Percentiles rank a stretch among this genome's conserved stretches.
Evolutionary conservation across 371 early-diverging fungal genomes (phyloP).

Genomic region (Smittium mucronatum): DNA sequence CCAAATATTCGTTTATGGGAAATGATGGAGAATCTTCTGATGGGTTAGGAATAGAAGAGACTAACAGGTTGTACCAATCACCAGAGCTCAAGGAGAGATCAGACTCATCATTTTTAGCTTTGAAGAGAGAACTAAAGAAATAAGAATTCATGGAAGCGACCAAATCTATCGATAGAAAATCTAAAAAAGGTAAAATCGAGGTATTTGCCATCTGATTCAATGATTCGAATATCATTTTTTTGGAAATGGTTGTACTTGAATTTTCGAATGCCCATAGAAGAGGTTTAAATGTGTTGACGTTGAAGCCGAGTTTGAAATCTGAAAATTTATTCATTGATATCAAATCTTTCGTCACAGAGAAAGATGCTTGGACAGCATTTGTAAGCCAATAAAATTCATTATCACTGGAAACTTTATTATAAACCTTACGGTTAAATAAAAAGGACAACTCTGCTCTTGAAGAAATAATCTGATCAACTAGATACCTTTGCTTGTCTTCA

Average conservation of each 20-base stretch:
- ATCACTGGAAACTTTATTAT: slow-evolving; percentile 49
- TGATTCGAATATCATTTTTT: slow-evolving; percentile 25
- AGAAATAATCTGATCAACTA: slow-evolving; percentile 21
- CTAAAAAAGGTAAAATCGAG: not conserved
- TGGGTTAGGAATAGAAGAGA: slow-evolving; percentile 43
- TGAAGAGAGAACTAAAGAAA: not conserved
- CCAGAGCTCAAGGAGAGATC: slow-evolving; percentile 19
- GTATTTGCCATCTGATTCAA: not conserved
- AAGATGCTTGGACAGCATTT: slow-evolving; percentile 42
- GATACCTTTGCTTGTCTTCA: slow-evolving; percentile 12
- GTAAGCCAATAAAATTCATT: slow-evolving; percentile 64
- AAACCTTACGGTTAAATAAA: slow-evolving; percentile 67
- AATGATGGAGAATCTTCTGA: slow-evolving; percentile 26
- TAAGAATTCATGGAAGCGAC: not conserved
- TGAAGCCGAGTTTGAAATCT: not conserved
- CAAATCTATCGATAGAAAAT: not conserved
- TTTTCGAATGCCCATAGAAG: not conserved
- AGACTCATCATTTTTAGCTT: too few relatives aligned
- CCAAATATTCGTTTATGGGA: slow-evolving; percentile 26
- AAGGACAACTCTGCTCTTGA: slow-evolving; percentile 49
- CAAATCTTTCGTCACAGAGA: slow-evolving; percentile 18
- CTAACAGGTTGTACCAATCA: slow-evolving; percentile 47
- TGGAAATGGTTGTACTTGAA: slow-evolving; percentile 38
- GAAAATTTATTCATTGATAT: slow-evolving; percentile 1
- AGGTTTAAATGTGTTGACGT: not conserved